Evolutionary conservation across 768 basidiomycete species (phyloP), one percentile per base, ranked within the genome.

Genomic region (Auriscalpium microsporum): DNA sequence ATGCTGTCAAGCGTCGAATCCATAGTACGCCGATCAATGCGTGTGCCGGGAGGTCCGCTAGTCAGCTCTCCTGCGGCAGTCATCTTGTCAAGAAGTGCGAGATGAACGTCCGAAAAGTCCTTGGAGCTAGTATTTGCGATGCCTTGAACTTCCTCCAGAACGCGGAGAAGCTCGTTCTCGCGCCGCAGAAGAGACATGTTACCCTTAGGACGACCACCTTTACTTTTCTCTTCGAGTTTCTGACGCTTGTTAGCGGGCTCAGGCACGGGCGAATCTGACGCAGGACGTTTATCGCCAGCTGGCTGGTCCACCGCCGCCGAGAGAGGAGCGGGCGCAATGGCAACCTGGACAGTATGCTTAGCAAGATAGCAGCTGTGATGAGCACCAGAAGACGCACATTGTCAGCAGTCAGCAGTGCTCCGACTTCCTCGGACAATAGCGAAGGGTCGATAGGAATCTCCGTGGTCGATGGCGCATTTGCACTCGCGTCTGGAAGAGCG

Each of bases 151-250:
- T 72, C 75, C 54, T 82, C 76, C n/a, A 92, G 68, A 19, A 88
- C 77, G 34, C 79, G 81, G 53, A 83, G 65, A 48, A 93, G 67
- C 67, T 94, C 91, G 57, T 87, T 89, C 71, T 93, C 89, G 19
- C 91, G 81, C 4, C 88, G 81, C 44, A 90, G 72, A 55, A 85
- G 78, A 14, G 90, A 88, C 23, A 93, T 80, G 60, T 92, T 94
- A 48, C 81, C 73, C 58, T 77, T 79, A 33, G 71, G 56, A 34
- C 69, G 66, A 8, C 38, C 42, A 52, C 35, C 44, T 42, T 19
- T 11, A 17, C 19, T 51, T 35, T 52, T 53, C 28, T 56, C 60
- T 33, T 53, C 52, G 11, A 56, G 46, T 54, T 60, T 63, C 14
- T 53, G 50, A 11, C 61, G 45, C 19, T 62, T 62, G 23, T 51